Conservation (phyloP, 805 yeast species). For the Barnettozyma populi region DNA sequence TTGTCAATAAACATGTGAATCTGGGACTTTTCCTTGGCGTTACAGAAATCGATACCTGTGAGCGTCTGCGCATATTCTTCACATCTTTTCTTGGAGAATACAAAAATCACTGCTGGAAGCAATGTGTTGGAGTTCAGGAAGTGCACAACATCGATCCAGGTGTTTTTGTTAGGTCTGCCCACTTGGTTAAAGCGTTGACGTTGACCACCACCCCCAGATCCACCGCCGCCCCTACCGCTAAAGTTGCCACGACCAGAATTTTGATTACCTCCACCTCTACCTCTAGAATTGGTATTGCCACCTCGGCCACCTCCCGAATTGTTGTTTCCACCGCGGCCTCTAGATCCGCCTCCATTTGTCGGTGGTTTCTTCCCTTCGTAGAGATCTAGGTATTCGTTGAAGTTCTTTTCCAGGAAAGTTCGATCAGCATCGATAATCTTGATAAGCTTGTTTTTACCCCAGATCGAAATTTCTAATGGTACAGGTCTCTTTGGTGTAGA, state of each 20-base stretch:
- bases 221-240: slow-evolving; percentile 30
- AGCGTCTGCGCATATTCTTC: slow-evolving; percentile 87
- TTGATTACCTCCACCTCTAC: slow-evolving; percentile 32
- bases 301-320: slow-evolving; percentile 30
- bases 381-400: slow-evolving; percentile 50
- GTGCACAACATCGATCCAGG: slow-evolving; percentile 73
- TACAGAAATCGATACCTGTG: slow-evolving; percentile 70
- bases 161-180: slow-evolving; percentile 60
- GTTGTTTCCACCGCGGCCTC: slow-evolving; percentile 37
- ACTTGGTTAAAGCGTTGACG: slow-evolving; percentile 28
- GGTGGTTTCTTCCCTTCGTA: slow-evolving; percentile 38
- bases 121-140: slow-evolving; percentile 59
- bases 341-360: slow-evolving; percentile 35
- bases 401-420: slow-evolving; percentile 60
- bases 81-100: slow-evolving; percentile 88
- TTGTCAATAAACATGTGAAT: slow-evolving; percentile 90
- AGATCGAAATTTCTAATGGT: slow-evolving; percentile 80
- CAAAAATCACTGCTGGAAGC: slow-evolving; percentile 91
- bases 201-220: slow-evolving; percentile 29
- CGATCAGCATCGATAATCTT: slow-evolving; percentile 74
- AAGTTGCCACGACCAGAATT: slow-evolving; percentile 30
- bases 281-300: slow-evolving; percentile 27
- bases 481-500: slow-evolving; percentile 96
- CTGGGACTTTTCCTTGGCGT: slow-evolving; percentile 81
- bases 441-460: slow-evolving; percentile 71